A percentile compares a stretch with the other conserved stretches of the same genome.
Evolutionary conservation across 1,284 basidiomycete genomes (phyloP).

Genomic region (Schizophyllum amplum): DNA sequence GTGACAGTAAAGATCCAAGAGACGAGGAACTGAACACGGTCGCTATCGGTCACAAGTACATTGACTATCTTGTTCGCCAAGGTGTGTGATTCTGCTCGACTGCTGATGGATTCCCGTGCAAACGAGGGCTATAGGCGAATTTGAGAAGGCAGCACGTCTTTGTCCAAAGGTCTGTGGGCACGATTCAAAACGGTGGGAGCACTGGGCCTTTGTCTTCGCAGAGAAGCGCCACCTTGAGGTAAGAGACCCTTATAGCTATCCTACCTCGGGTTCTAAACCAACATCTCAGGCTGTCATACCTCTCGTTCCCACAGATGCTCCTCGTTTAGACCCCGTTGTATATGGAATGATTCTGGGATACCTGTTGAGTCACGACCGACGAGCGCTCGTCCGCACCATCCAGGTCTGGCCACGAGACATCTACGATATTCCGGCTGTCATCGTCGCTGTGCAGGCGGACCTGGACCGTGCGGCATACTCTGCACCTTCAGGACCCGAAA

Average conservation of each 20-base stretch:
- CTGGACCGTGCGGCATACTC: slow-evolving; percentile 57
- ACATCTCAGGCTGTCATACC: slow-evolving; percentile 73
- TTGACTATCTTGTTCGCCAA: slow-evolving; percentile 71
- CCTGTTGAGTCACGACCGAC: slow-evolving; percentile 72
- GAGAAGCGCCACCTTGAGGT: slow-evolving; percentile 79
- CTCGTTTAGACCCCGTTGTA: slow-evolving; percentile 75
- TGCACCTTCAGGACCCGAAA: slow-evolving; percentile 29
- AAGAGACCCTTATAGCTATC: slow-evolving; percentile 42
- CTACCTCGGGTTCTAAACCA: slow-evolving; percentile 70
- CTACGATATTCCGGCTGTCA: slow-evolving; percentile 83
- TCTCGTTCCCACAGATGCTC: slow-evolving; percentile 77
- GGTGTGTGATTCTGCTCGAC: slow-evolving; percentile 35
- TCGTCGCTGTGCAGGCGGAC: slow-evolving; percentile 81
- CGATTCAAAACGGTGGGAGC: slow-evolving; percentile 83
- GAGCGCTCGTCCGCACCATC: slow-evolving; percentile 76
- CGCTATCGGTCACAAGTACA: slow-evolving; percentile 78
- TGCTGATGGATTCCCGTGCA: slow-evolving; percentile 1
- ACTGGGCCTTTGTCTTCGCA: slow-evolving; percentile 90
- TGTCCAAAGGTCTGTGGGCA: slow-evolving; percentile 82
- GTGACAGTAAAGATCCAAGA: slow-evolving; percentile 16
- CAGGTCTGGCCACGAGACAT: slow-evolving; percentile 87
- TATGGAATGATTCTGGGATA: slow-evolving; percentile 96
- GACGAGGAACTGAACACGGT: slow-evolving; percentile 49
- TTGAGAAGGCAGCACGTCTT: slow-evolving; percentile 75
- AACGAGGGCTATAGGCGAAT: slow-evolving; percentile 49